Percentiles rank a stretch among this genome's conserved stretches.
Evolutionary conservation across 352 stramenopile species (phyloP).

Genomic region (Phytophthora colocasiae): DNA sequence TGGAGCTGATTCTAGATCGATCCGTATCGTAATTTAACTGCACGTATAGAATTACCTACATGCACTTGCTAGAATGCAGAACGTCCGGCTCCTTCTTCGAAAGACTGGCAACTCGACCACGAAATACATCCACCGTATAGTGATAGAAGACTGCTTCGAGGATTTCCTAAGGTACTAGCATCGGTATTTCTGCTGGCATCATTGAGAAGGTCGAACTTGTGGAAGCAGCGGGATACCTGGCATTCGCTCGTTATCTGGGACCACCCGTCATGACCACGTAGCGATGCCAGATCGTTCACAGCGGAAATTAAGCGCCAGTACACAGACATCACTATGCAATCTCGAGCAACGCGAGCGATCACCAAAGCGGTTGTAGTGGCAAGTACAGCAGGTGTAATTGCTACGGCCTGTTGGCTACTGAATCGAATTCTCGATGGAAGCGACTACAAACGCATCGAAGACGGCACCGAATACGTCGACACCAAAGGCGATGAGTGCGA

Average conservation of each 20-base stretch:
- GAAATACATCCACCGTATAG: no score
- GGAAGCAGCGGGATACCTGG: constrained; percentile 3
- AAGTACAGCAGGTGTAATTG: constrained; percentile 33
- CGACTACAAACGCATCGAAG: constrained; percentile 12
- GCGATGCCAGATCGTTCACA: constrained; percentile 20
- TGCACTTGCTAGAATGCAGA: no score
- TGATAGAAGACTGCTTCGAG: no score
- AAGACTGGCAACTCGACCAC: no score
- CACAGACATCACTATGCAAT: constrained; percentile 31
- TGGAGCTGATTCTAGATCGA: constrained; percentile 18
- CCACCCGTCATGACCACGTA: constrained; percentile 8
- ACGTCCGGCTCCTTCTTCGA: not conserved
- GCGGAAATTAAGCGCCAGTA: constrained; percentile 17
- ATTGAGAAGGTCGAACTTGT: no score
- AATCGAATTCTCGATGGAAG: constrained; percentile 26
- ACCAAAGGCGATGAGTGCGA: not conserved
- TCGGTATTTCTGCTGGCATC: no score
- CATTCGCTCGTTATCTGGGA: constrained; percentile 18
- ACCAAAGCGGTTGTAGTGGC: constrained; percentile 24
- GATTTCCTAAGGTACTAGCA: no score
- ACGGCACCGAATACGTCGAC: not conserved
- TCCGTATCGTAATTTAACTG: constrained; percentile 20
- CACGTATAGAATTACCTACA: constrained; percentile 16
- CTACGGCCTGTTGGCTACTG: constrained; percentile 30
- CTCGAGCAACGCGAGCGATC: constrained; percentile 24